Evolutionary conservation across 2,329 filamentous ascomycete species (phyloP).

Genomic region (Apiospora saccharicola): DNA sequence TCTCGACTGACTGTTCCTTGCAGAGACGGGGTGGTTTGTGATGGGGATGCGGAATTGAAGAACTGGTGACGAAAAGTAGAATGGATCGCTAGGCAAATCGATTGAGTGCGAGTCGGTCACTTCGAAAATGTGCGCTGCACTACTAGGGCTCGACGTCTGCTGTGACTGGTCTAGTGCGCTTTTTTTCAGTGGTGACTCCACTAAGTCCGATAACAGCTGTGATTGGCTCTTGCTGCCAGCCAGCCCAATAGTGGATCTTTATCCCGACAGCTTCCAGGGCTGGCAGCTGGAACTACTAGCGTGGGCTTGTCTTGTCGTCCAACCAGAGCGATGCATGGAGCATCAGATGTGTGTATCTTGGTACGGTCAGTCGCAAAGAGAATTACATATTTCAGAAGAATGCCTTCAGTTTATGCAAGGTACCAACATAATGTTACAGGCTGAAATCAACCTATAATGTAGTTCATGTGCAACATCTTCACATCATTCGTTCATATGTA

Average conservation of each 20-base stretch:
- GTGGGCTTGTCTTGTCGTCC: not conserved
- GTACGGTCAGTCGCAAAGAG: not conserved
- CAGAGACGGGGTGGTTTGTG: conserved; percentile 25
- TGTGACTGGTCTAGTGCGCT: conserved; percentile 20
- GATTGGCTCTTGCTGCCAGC: not conserved
- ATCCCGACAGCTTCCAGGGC: not conserved
- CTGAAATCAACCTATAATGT: not conserved
- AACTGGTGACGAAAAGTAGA: conserved; percentile 21
- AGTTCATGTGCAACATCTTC: not conserved
- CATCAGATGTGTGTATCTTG: not conserved
- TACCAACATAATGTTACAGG: not conserved
- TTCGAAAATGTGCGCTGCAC: conserved; percentile 19
- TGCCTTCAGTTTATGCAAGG: no score
- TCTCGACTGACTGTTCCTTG: conserved; percentile 55
- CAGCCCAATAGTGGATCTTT: not conserved
- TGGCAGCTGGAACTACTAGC: not conserved
- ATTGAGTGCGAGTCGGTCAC: conserved; percentile 12
- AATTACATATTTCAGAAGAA: no score
- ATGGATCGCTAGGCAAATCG: conserved; percentile 18
- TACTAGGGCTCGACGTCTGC: conserved; percentile 18
- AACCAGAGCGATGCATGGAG: no score
- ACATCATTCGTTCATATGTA: not conserved
- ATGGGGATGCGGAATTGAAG: conserved; percentile 21
- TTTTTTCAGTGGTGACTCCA: not conserved
- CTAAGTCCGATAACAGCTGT: not conserved